Conservation (phyloP, 805 yeast species). For the Zygoascus biomembranicola region DNA sequence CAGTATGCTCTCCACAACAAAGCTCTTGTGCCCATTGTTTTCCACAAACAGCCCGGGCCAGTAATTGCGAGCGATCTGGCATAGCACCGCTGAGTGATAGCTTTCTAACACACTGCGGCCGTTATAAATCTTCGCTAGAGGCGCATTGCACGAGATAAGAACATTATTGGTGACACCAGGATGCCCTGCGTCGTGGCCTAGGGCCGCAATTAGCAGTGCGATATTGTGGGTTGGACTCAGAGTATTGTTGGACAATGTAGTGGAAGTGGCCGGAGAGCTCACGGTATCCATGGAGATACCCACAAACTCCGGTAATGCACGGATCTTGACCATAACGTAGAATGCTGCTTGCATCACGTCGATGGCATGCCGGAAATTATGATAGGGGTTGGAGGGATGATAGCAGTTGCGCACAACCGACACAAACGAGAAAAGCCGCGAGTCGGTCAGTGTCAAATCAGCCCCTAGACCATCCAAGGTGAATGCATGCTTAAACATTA, state of each 20-base stretch:
- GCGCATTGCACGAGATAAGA: slow-evolving; percentile 49
- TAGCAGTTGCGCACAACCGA: slow-evolving; percentile 70
- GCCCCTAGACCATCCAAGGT: slow-evolving; percentile 4
- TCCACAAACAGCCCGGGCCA: slow-evolving; percentile 34
- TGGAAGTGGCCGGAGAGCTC: neutral
- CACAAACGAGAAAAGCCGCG: slow-evolving; percentile 49
- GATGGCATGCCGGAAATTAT: slow-evolving; percentile 90
- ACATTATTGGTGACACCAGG: slow-evolving; percentile 90
- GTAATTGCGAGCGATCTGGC: slow-evolving; percentile 40
- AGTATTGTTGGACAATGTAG: neutral
- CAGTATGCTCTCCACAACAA: slow-evolving; percentile 37
- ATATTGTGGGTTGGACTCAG: slow-evolving; percentile 39
- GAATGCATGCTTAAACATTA: slow-evolving; percentile 42
- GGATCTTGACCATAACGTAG: slow-evolving; percentile 38
- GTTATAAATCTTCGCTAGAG: slow-evolving; percentile 53
- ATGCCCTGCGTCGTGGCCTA: slow-evolving; percentile 95
- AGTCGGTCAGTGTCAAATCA: slow-evolving; percentile 26
- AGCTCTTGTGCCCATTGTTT: slow-evolving; percentile 9
- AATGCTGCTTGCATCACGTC: slow-evolving; percentile 91
- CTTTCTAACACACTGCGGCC: slow-evolving; percentile 71
- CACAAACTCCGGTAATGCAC: slow-evolving; percentile 24
- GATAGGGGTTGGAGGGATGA: slow-evolving; percentile 81
- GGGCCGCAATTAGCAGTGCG: slow-evolving; percentile 65
- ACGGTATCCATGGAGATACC: neutral
- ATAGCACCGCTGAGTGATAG: slow-evolving; percentile 66